Evolutionary conservation across 306 rosid species (phyloP), one percentile per base, ranked within the genome.

Genomic region (Cucurbita maxima): DNA sequence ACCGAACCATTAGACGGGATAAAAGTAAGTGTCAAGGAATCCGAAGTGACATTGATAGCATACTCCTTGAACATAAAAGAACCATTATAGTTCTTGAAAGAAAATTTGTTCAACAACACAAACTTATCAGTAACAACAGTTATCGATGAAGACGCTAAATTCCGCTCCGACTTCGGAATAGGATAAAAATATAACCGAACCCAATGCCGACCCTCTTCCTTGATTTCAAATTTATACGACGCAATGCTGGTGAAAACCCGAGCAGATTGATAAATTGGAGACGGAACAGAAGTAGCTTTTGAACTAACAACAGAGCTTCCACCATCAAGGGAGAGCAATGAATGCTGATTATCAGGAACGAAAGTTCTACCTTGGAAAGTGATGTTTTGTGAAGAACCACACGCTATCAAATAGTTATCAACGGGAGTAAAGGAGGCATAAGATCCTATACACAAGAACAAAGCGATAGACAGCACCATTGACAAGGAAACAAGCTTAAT

Each of bases 61-160:
- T 86, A 94, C 87, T 94, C 98, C 76, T 84, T 90, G 79, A 83
- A 90, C 92, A 90, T 62, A 77, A 76, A 85, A 81, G 96, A 89
- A 67, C 83, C 92, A 76, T 79, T 87, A 40, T 82, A 83, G 81
- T 82, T 84, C 78, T 81, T 72, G 85, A 90, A 88, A 44, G 86
- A 80, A 84, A 94, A 90, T 81, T 87, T 85, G 76, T 79, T 81
- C 85, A 94, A 78, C 53, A 94, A 89, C 82, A 94, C 98, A 85
- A 94, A 90, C 71, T 78, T 59, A 72, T 89, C 96, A 45, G 91
- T 76, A 71, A 87, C 87, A 14, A 94, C 96, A 25, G 96, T 83
- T 11, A 89, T n/a, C 36, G 82, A 76, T 15, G 94, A 92, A 76
- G 94, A 85, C n/a, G 58, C 72, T 87, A 94, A 82, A 79, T 82